Base-by-base conservation (phyloP, 768 basidiomycete genomes). In the Coprinellus aureogranulatus region DNA sequence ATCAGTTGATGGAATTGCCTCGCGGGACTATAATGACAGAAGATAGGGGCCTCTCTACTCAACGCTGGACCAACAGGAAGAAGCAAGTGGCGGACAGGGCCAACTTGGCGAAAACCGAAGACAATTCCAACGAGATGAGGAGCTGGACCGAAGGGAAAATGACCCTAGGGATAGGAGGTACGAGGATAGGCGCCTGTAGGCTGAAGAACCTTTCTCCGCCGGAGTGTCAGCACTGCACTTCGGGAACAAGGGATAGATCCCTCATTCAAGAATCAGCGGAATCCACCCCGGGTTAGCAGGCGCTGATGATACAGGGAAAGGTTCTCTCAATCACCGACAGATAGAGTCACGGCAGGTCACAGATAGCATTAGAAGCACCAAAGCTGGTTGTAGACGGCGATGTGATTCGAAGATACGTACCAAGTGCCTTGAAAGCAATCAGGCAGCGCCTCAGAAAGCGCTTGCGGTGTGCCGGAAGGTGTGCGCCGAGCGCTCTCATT, bases 321-420 rank as follows among this genome's bases (percentile, higher is more conserved):
- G 4, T 23, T 51, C 49, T 27, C 49, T 51, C 49, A 51, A 51
- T 51, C 49, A 20, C 49, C 49, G 49, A 51, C 49, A 20, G 49
- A 51, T 51, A 8, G 28, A 51, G 49, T 51, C 41, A 44, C 41
- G 10, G 41, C 10, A 8, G 41, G 41, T 44, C 41, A 22, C 6
- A 37, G 31, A 31, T n/a, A 23, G 18, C 16, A 34, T 44, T 51
- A 51, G 31, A 51, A 30, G 49, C 23, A 25, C 47, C 23, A 28
- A 48, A 25, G 12, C 25, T 48, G 26, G 26, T n/a, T n/a, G n/a
- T n/a, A n/a, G 12, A 25, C 12, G 41, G 20, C 20, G 41, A 6
- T 8, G 41, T 6, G 34, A 14, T 34, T 34, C 34, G 34, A 34
- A n/a, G 34, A 34, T 34, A 34, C 34, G 34, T 34, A 34, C 34